Conservation (phyloP, 805 yeast species). For the Metschnikowia kofuensis region DNA sequence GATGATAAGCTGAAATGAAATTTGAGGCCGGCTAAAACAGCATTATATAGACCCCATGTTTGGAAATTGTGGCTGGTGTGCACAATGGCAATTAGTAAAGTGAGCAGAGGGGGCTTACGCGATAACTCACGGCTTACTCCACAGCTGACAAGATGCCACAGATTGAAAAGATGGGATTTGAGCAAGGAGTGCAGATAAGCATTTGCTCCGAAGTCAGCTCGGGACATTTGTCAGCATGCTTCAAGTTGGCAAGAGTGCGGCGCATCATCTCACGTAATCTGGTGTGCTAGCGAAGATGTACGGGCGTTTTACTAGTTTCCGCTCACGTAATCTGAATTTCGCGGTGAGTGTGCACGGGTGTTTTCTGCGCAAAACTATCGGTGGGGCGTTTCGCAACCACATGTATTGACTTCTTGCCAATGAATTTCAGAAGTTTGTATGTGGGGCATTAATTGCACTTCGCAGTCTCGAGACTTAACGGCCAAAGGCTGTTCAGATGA, state of each 20-base stretch:
- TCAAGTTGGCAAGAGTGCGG: neutral
- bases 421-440: no score
- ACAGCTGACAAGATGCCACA: neutral
- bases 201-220: neutral
- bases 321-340: no score
- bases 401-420: no score
- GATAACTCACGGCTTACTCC: neutral
- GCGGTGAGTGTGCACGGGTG: no score
- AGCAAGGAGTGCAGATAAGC: no score
- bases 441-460: no score
- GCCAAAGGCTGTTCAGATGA: no score
- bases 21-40: neutral
- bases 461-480: no score
- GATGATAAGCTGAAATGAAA: neutral
- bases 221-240: neutral
- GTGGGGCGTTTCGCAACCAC: no score
- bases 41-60: neutral
- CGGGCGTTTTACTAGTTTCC: neutral
- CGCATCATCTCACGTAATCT: neutral
- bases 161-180: no score
- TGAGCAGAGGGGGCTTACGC: neutral
- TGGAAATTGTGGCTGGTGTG: neutral
- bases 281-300: no score
- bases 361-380: no score
- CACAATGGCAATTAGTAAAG: neutral